Base-by-base conservation (phyloP, 1,284 basidiomycete species). In the Fomitiporia mediterranea region DNA sequence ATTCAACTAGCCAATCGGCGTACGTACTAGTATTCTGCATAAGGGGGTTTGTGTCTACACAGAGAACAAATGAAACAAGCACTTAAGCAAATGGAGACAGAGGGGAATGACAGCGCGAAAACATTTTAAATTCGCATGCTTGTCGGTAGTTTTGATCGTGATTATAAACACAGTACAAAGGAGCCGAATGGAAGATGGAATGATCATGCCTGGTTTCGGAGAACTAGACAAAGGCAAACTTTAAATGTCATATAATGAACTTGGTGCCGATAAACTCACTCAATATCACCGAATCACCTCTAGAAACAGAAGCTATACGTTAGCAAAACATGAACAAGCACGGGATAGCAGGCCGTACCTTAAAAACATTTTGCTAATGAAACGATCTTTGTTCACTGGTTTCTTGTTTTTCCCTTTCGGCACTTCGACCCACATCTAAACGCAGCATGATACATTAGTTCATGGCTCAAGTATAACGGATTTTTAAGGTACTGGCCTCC, bases 341-440 rank as follows among this genome's bases (percentile, higher is more conserved):
- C 21, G 23, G 17, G 32, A 5, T 53, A 32, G 59, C 56, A 25
- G 50, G 56, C 19, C 83, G 55, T 65, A 91, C 90, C 90, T 80
- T 58, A 93, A 70, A 70, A 93, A 94, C 87, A 98, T 97, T 75
- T 96, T 99, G 75, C 94, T 97, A 70, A 99, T 97, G 77, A 99
- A 99, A 42, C 97, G 83, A 74, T 99, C 94, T 75, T 97, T 98
- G 79, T 99, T 98, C 60, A 99, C 87, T 2, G 97, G 91, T 72
- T 98, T 98, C 76, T 97, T 97, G 70, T 92, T 94, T 77, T 98
- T 99, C 51, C 94, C 94, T 73, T 98, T 99, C 21, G 97, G 97
- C 53, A 89, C 74, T 71, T 99, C 97, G 27, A 95, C 98, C 97
- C 97, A 99, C 96, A 98, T 98, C 91, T 96, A 61, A 52, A 49